Base-by-base conservation (phyloP, 2,329 filamentous ascomycete species). In the Colletotrichum abscissum region DNA sequence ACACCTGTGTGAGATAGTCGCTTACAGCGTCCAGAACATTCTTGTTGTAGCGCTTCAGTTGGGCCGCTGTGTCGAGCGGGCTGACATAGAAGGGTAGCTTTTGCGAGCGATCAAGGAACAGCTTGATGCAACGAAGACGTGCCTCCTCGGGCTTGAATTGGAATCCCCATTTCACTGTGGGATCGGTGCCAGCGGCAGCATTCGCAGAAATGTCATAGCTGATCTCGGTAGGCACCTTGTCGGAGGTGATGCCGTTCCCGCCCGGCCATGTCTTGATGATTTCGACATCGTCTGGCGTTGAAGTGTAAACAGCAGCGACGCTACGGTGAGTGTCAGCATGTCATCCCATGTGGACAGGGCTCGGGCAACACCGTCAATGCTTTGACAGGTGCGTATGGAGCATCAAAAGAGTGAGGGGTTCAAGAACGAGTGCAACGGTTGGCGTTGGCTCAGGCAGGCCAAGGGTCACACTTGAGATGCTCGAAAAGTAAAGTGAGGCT, bases 221-320 rank as follows among this genome's bases (percentile, higher is more conserved):
- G 67, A 95, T 92, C 81, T 95, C 93, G 16, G 93, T 95, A 1
- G 94, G 93, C 2, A 95, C 93, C 85, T 96, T 96, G 85, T 96
- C 93, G 46, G 93, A 95, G n/a, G 94, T 95, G 83, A 95, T 94
- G 78, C 93, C 93, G 79, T 95, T 95, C 33, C 93, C 93, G 30
- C 94, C 94, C 0, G 94, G 93, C 94, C 94, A 96, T 16, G 90
- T 92, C 84, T 95, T 95, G 85, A 95, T 95, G 78, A 95, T 94
- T 80, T 95, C 93, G 71, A 95, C 87, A 80, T 95, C 93, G 80
- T 95, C 93, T 14, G 93, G 93, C 1, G 91, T 94, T 4, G 91
- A 92, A 16, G 92, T 93, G 78, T 94, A 94, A 4, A 94, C 92
- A 35, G 92, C 91, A 7, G 93, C 92, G 72, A 94, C 92, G 67